Base-by-base conservation (phyloP, 192 early-diverging fungal species). In the Podila verticillata region DNA sequence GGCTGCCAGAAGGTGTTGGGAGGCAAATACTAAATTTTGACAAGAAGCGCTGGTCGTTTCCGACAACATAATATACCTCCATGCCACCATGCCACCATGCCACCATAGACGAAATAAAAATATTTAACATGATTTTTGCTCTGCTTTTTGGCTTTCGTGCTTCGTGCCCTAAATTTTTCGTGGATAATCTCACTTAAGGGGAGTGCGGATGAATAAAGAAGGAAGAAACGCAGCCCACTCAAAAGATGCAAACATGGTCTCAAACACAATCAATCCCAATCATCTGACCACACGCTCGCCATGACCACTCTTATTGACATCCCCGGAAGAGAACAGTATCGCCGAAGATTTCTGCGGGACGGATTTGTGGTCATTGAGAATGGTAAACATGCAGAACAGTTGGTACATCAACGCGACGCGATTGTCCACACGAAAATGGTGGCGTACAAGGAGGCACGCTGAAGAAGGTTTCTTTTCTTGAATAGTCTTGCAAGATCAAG, bases 1-100 rank as follows among this genome's bases (percentile, higher is more conserved):
- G 77, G 77, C 26, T 80, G 77, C 70, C 58, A 61, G 56, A 68
- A 68, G 48, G 66, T 80, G 47, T 51, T 80, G 26, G 66, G 66
- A 3, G 77, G 77, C 61, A 68, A 67, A 35, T 80, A 80, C 36
- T 56, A 24, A 39, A 39, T 2, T 5, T 6, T 15, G 39, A 44
- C 39, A n/a, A n/a, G 39, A 44, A 44, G 17, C 39, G 39, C 39
- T 44, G 39, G 39, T 15, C 39, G 39, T 13, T 44, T 44, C 12
- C 17, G 13, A 44, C 39, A 44, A 15, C 39, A 17, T 44, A 44
- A 44, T 44, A 44, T 44, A 44, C 15, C 39, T 15, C 39, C 36
- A 12, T 9, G 39, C 13, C 39, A 44, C 39, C 36, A 12, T 9
- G 39, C 13, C 13, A 44, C 39, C 39, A 44, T 44, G 13, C 39